These are phyloP conservation scores for Pelargonium australe DNA, from an alignment of 441 rosid genomes.

Conservation along the genomic window DNA sequence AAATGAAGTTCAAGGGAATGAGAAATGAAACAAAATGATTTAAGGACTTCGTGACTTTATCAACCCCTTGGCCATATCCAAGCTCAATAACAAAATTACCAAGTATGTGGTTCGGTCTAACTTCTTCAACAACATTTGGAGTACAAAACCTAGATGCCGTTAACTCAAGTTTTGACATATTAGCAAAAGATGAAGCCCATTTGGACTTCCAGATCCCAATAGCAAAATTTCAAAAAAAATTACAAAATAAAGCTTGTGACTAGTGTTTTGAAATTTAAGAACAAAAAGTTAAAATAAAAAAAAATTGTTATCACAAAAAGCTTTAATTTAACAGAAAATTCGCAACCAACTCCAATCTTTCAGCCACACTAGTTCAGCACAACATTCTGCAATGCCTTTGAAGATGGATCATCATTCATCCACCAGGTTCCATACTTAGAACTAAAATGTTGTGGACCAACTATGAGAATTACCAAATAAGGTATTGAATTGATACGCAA, in stretches of 20 bases:
- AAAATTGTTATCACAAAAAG: too few relatives aligned
- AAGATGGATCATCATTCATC: not conserved
- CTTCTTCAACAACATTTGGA: not conserved
- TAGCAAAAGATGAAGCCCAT: too few relatives aligned
- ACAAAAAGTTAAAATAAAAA: too few relatives aligned
- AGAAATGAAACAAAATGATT: too few relatives aligned
- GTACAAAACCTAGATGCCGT: not conserved
- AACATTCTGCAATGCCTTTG: not conserved
- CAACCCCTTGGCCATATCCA: not conserved
- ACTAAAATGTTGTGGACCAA: not conserved
- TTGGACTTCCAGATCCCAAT: too few relatives aligned
- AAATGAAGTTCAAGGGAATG: too few relatives aligned
- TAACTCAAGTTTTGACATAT: not conserved
- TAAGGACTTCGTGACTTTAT: too few relatives aligned
- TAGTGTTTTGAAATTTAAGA: too few relatives aligned
- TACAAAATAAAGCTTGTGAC: too few relatives aligned
- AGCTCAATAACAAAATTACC: not conserved
- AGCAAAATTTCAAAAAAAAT: too few relatives aligned
- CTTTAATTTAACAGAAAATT: too few relatives aligned
- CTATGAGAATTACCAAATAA: not conserved
- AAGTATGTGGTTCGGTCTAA: not conserved
- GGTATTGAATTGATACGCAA: not conserved
- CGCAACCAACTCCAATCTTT: not conserved
- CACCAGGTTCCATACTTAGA: not conserved
- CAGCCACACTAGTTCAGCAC: not conserved